These are phyloP conservation scores for Cenchrus fungigraminus DNA, from an alignment of 176 grass and related monocot species.

Conservation along the genomic window DNA sequence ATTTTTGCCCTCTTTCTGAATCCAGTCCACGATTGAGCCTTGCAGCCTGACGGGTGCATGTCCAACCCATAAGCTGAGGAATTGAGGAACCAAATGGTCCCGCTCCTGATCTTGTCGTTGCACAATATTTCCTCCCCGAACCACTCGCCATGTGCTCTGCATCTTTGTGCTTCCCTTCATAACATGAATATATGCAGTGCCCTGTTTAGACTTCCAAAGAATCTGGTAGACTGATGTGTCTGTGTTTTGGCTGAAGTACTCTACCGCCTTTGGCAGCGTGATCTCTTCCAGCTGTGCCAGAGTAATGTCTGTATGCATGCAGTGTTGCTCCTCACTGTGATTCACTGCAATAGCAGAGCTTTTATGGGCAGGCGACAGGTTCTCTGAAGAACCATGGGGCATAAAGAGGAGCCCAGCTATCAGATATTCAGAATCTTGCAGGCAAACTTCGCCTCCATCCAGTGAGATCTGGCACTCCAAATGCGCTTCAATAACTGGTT, in stretches of 20 bases:
- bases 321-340: neutral
- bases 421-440: too few species aligned
- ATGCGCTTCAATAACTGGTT: neutral
- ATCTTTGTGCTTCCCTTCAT: neutral
- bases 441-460: too few species aligned
- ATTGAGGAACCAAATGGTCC: neutral
- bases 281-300: neutral
- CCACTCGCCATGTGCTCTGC: neutral
- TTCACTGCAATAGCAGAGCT: neutral
- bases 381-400: neutral
- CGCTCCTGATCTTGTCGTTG: neutral
- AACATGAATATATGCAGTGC: neutral
- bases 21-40: neutral
- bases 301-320: neutral
- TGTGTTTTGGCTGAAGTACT: neutral
- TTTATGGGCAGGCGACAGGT: neutral
- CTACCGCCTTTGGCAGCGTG: neutral
- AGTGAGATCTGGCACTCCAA: neutral
- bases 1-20: neutral
- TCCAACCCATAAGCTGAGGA: neutral
- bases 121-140: neutral
- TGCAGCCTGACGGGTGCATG: neutral
- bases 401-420: too few species aligned
- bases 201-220: conserved; percentile 34
- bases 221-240: neutral